A percentile compares a stretch with the other conserved stretches of the same genome.
Conservation (phyloP, 768 basidiomycete genomes). For the Agrocybe pediades region DNA sequence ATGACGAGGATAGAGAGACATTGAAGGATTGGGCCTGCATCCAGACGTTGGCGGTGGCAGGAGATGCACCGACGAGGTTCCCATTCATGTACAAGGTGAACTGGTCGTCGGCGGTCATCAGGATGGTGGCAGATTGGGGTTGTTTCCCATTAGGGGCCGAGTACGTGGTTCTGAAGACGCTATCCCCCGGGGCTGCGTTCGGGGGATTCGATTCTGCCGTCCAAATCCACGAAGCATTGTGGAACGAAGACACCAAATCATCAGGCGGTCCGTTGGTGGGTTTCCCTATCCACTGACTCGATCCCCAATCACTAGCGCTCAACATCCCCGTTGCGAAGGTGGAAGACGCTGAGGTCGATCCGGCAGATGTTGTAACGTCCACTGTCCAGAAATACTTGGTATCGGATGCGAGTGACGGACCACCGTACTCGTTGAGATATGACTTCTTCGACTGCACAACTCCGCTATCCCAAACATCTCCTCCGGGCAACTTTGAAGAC, state of each 20-base stretch:
- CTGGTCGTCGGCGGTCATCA: slow-evolving; percentile 29
- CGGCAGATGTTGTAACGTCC: slow-evolving; percentile 21
- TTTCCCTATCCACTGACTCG: slow-evolving; percentile 31
- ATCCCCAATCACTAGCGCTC: slow-evolving; percentile 21
- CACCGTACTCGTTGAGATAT: slow-evolving; percentile 26
- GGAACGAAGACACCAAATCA: slow-evolving; percentile 21
- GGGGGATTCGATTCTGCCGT: slow-evolving; percentile 21
- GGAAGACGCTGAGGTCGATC: slow-evolving; percentile 20
- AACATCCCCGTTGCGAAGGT: slow-evolving; percentile 30
- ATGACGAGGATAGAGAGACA: slow-evolving; percentile 16
- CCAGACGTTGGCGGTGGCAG: slow-evolving; percentile 25
- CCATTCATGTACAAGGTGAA: slow-evolving; percentile 32
- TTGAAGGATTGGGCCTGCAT: slow-evolving; percentile 24
- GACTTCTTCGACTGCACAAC: slow-evolving; percentile 18
- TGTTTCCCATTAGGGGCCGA: slow-evolving; percentile 23
- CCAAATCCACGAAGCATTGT: slow-evolving; percentile 30
- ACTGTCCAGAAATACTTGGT: slow-evolving; percentile 28
- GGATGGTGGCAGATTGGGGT: slow-evolving; percentile 18
- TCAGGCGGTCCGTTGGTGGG: slow-evolving; percentile 17
- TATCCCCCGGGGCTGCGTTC: slow-evolving; percentile 22
- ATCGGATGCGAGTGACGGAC: slow-evolving; percentile 24
- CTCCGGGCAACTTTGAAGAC: slow-evolving; percentile 10
- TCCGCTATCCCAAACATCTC: slow-evolving; percentile 27
- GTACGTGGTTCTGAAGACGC: slow-evolving; percentile 32
- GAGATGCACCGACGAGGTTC: slow-evolving; percentile 20